Conservation (phyloP, 2,329 filamentous ascomycete genomes). For the Pseudogymnoascus sp. region DNA sequence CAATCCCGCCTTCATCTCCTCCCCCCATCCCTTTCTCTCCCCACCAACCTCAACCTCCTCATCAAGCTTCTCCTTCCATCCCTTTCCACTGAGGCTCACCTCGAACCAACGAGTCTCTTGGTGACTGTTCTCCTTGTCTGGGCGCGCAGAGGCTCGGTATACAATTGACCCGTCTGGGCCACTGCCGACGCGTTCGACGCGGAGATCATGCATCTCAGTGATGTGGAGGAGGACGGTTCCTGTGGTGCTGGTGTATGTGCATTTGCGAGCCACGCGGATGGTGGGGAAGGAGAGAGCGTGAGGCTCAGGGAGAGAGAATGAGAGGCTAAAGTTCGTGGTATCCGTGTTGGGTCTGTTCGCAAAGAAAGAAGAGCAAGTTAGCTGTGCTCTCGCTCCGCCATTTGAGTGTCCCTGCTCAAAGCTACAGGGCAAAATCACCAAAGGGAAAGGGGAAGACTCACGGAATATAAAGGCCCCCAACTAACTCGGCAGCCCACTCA, state of each 20-base stretch:
- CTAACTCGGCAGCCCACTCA: conserved; percentile 16
- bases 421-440: not conserved
- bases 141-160: not conserved
- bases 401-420: no score
- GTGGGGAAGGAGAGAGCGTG: not conserved
- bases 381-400: not conserved
- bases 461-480: conserved; percentile 23
- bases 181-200: not conserved
- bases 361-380: conserved; percentile 12
- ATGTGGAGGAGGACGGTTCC: not conserved
- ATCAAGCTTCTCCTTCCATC: conserved; percentile 13
- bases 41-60: conserved; percentile 18
- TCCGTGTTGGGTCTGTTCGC: not conserved
- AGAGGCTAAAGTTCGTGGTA: not conserved
- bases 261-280: conserved; percentile 7
- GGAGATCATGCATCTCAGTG: not conserved
- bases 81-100: conserved; percentile 16
- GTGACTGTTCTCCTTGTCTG: not conserved
- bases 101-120: conserved; percentile 19
- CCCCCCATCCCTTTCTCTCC: conserved; percentile 19
- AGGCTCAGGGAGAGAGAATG: not conserved
- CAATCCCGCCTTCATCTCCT: conserved; percentile 8
- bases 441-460: conserved; percentile 16
- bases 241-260: not conserved
- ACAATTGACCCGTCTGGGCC: not conserved